Percentiles rank a stretch among this genome's conserved stretches.
Evolutionary conservation across 2,329 filamentous ascomycete genomes (phyloP).

Genomic region (Dichotomopilus funicola): DNA sequence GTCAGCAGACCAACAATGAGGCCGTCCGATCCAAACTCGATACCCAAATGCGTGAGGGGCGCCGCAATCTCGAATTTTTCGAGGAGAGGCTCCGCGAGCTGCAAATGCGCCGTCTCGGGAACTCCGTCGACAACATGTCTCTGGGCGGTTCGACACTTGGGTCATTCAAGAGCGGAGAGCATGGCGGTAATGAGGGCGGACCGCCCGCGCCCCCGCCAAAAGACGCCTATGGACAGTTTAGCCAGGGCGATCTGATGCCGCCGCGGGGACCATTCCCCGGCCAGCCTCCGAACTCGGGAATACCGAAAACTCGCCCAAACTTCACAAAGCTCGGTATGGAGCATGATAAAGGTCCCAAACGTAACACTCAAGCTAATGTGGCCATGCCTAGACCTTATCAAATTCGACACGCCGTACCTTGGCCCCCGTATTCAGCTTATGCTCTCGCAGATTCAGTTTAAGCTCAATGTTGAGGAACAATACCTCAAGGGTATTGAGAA

Average conservation of each 20-base stretch:
- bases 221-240: conserved; percentile 55
- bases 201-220: conserved; percentile 67
- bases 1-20: conserved; percentile 90
- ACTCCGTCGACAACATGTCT: conserved; percentile 61
- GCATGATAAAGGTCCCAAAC: neutral
- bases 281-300: conserved; percentile 57
- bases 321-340: conserved; percentile 88
- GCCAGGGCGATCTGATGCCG: conserved; percentile 69
- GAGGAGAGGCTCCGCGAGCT: conserved; percentile 87
- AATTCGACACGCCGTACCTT: conserved; percentile 93
- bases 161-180: conserved; percentile 34
- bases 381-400: conserved; percentile 71
- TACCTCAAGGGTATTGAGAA: conserved; percentile 99
- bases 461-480: conserved; percentile 96
- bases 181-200: conserved; percentile 38
- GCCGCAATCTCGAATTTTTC: conserved; percentile 90
- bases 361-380: neutral
- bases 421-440: conserved; percentile 98
- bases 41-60: conserved; percentile 87
- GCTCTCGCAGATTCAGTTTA: conserved; percentile 97
- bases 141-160: conserved; percentile 37
- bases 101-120: conserved; percentile 69
- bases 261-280: conserved; percentile 73
- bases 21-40: conserved; percentile 85
- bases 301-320: conserved; percentile 74